Evolutionary conservation across 2,329 filamentous ascomycete species (phyloP), one percentile per base, ranked within the genome.

Genomic region (Fusarium dlaminii): DNA sequence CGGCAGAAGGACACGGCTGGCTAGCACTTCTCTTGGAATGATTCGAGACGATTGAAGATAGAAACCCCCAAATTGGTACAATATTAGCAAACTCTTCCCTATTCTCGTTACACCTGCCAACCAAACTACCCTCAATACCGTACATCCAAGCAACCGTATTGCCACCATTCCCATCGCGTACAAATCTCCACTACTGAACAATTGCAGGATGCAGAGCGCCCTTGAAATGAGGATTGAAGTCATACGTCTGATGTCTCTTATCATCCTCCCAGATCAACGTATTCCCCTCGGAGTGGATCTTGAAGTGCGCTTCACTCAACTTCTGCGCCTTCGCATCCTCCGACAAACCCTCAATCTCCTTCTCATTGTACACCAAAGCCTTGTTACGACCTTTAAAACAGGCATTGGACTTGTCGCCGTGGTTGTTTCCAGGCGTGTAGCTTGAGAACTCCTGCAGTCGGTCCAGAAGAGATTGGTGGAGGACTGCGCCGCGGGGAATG

Each of bases 391-490:
- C 73, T 81, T 83, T 32, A 81, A 80, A 9, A 68, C 74, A n/a
- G 75, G 68, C 6, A 8, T 40, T 22, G 1, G 76, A 79, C 22
- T 39, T 40, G 20, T 70, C 68, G 62, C 79, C 78, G 40, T 80
- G 82, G 69, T 84, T 83, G 64, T 84, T 70, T 81, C 13, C n/a
- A 22, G 1, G 83, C 80, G 13, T 61, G 60, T 68, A 84, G 82
- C 1, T 61, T 59, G 3, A 63, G 67, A 70, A 71, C 5, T 56
- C 81, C 72, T 24, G 82, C 77, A 84, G 74, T 27, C 83, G 77
- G 76, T 80, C 81, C 11, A 83, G 36, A 7, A 84, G 66, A 18
- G 82, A 84, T 55, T 82, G 81, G 40, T 85, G 84, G 0, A 85
- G 65, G 1, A 83, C 81, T 1, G 84, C 83, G 40, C 84, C 80